phyloP scores from a whole-genome alignment of 192 early-diverging fungal genomes.

The Coemansia furcata region DNA sequence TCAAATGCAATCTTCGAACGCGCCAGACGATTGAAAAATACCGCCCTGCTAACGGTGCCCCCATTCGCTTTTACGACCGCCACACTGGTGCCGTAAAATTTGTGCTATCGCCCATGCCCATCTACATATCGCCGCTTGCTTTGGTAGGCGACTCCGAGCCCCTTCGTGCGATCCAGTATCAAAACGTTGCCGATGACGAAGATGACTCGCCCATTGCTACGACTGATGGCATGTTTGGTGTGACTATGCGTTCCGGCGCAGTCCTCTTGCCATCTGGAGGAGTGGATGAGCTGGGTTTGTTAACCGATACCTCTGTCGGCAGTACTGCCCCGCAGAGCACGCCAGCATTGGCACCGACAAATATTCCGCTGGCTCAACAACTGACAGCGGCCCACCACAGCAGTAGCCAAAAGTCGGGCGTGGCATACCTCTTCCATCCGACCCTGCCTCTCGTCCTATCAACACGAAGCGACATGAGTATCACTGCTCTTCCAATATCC shows the following conservation, averaged over 20 bases:
- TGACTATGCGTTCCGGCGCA: constrained; percentile 14
- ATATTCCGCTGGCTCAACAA: background rate
- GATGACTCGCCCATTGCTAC: background rate
- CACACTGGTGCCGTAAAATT: constrained; percentile 30
- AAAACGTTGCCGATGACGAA: background rate
- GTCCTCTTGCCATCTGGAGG: constrained; percentile 32
- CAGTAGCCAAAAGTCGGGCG: constrained; percentile 4
- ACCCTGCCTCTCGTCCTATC: constrained; percentile 40
- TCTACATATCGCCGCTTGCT: constrained; percentile 3
- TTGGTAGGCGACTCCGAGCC: background rate
- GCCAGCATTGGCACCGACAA: background rate
- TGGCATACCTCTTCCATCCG: constrained; percentile 40
- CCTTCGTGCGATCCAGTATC: background rate
- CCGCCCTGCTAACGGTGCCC: constrained; percentile 22
- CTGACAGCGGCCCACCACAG: background rate
- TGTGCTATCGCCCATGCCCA: constrained; percentile 34
- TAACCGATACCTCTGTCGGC: background rate
- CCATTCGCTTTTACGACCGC: constrained; percentile 48
- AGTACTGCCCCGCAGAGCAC: background rate
- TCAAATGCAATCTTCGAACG: constrained; percentile 46
- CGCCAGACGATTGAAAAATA: constrained; percentile 43
- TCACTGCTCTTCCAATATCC: constrained; percentile 14
- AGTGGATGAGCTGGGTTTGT: constrained; percentile 14
- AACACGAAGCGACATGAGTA: constrained; percentile 27
- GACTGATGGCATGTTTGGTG: background rate